Evolutionary conservation across 352 stramenopile genomes (phyloP).

Genomic region (Globisporangium mamillatum): DNA sequence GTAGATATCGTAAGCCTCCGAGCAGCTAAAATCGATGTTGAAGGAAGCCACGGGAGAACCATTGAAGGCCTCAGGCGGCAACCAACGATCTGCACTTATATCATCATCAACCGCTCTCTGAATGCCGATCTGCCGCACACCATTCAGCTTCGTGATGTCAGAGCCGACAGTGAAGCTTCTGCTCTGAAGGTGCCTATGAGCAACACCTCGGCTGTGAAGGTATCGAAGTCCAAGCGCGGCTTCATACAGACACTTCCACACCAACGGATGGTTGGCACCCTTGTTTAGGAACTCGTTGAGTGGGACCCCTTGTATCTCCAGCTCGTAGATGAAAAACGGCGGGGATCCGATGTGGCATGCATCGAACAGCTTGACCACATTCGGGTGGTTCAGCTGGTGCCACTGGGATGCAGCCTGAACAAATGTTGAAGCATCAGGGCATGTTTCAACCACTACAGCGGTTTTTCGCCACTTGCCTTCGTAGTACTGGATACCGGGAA

Average conservation of each 20-base stretch:
- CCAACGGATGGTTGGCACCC: neutral
- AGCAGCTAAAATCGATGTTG: too few relatives aligned
- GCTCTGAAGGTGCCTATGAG: neutral
- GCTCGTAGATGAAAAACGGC: neutral
- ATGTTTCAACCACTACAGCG: neutral
- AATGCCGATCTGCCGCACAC: too few relatives aligned
- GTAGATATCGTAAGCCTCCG: neutral
- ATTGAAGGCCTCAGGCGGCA: too few relatives aligned
- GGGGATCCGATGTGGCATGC: neutral
- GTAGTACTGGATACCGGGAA: neutral
- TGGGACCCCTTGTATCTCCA: too few relatives aligned
- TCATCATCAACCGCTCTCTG: too few relatives aligned
- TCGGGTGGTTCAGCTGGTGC: constrained; percentile 11
- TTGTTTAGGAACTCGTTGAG: neutral
- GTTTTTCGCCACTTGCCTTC: constrained; percentile 8
- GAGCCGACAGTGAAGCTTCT: neutral
- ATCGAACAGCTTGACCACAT: constrained; percentile 9
- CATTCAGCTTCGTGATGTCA: neutral
- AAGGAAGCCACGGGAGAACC: too few relatives aligned
- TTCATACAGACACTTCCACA: neutral
- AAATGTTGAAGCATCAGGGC: neutral
- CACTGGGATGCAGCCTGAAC: neutral
- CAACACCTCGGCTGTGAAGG: neutral
- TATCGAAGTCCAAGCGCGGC: neutral
- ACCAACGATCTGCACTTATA: too few relatives aligned